Evolutionary conservation across 257 asterid species (phyloP).

Genomic region (Paulownia fortunei): DNA sequence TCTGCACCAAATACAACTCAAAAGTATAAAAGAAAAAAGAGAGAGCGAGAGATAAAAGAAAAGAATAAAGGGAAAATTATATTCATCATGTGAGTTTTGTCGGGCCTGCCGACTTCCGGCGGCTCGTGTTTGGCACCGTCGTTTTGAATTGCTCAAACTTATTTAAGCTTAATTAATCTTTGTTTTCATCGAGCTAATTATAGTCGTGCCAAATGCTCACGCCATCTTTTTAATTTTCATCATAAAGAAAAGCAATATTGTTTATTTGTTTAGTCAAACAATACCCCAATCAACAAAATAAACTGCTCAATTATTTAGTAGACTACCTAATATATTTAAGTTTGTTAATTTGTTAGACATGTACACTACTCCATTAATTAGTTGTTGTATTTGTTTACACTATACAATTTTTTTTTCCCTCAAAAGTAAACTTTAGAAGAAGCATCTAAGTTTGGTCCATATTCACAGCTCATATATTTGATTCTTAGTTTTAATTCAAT

Average conservation of each 20-base stretch:
- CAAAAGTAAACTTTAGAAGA: slow-evolving; percentile 42
- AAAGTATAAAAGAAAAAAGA: no score
- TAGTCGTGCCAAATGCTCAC: slow-evolving; percentile 27
- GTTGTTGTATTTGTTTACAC: slow-evolving; percentile 19
- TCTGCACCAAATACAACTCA: no score
- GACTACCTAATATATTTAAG: slow-evolving; percentile 30
- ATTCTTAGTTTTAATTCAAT: slow-evolving; percentile 41
- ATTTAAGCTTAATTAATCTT: background rate
- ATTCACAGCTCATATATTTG: slow-evolving; percentile 60
- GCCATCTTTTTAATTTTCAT: slow-evolving; percentile 5
- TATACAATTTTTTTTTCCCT: background rate
- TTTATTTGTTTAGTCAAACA: slow-evolving; percentile 15
- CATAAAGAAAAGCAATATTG: background rate
- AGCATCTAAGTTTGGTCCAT: slow-evolving; percentile 54
- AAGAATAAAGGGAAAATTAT: no score
- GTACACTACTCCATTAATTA: slow-evolving; percentile 37
- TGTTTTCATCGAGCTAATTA: slow-evolving; percentile 32
- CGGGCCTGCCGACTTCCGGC: slow-evolving; percentile 49
- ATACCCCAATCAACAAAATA: slow-evolving; percentile 24
- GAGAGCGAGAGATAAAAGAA: no score
- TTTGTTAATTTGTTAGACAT: slow-evolving; percentile 19
- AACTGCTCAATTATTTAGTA: slow-evolving; percentile 23
- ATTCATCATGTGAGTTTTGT: slow-evolving; percentile 24
- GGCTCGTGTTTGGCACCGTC: slow-evolving; percentile 45
- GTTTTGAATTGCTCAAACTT: slow-evolving; percentile 38